Conservation (phyloP, 106 monocot species). For the Allium fistulosum region DNA sequence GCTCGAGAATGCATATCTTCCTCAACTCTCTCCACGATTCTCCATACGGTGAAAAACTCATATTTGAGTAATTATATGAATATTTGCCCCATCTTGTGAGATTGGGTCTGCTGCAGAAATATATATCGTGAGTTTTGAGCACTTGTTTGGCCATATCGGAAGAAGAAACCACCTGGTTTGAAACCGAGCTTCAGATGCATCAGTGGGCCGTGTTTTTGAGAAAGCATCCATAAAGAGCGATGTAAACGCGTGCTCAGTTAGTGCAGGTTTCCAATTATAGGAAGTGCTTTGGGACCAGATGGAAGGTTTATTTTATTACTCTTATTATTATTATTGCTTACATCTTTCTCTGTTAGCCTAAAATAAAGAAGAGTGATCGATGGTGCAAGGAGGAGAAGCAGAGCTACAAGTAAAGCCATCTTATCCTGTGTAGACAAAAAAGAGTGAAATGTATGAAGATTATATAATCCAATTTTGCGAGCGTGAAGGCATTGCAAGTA, state of each 20-base stretch:
- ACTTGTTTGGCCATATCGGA: conserved; percentile 4
- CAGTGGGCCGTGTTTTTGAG: conserved; percentile 8
- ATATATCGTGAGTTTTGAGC: background rate
- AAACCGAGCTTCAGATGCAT: conserved; percentile 6
- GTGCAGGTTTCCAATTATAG: no score
- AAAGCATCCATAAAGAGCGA: conserved; percentile 6
- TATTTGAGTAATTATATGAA: background rate
- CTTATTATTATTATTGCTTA: no score
- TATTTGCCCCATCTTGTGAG: background rate
- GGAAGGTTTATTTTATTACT: no score
- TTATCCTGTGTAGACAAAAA: no score
- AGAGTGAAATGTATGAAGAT: no score
- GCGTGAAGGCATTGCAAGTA: no score
- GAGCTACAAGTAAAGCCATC: no score
- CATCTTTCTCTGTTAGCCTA: no score
- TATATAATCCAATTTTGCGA: no score
- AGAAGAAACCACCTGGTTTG: conserved; percentile 4
- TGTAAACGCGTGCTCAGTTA: background rate
- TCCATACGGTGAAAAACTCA: conserved; percentile 8
- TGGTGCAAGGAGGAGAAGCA: no score
- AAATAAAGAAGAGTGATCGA: no score
- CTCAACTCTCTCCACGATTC: conserved; percentile 13
- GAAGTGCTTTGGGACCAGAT: no score
- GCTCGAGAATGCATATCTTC: conserved; percentile 11
- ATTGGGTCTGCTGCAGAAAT: background rate